Percentiles rank a stretch among this genome's conserved stretches.
phyloP scores from a whole-genome alignment of 169 alveolate genomes.

The Cryptosporidium parvum region DNA sequence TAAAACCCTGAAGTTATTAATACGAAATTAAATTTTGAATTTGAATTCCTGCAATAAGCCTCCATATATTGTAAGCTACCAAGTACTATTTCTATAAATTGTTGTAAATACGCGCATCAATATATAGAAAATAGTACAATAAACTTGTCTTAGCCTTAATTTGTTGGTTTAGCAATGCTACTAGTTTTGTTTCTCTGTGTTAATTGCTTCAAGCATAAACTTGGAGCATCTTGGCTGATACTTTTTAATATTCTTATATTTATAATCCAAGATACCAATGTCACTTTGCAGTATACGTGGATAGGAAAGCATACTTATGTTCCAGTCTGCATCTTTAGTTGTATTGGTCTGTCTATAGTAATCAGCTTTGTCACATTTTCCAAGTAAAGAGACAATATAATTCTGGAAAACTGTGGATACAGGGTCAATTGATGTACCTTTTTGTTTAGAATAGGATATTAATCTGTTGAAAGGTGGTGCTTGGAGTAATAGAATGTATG shows the following conservation, averaged over 20 bases:
- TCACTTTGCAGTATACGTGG: constrained; percentile 28
- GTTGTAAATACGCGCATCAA: no score
- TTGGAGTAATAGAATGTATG: constrained; percentile 52
- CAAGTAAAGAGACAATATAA: neutral
- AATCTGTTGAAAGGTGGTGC: constrained; percentile 70
- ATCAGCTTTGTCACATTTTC: neutral
- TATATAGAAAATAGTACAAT: no score
- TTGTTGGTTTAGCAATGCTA: neutral
- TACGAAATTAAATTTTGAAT: neutral
- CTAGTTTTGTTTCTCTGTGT: neutral
- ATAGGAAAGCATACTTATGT: constrained; percentile 23
- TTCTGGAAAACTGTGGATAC: neutral
- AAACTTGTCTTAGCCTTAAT: neutral
- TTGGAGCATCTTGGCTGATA: constrained; percentile 66
- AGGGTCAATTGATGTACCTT: neutral
- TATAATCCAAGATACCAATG: constrained; percentile 16
- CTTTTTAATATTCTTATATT: neutral
- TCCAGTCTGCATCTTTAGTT: neutral
- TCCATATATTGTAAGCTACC: no score
- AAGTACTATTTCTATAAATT: no score
- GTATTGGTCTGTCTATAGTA: neutral
- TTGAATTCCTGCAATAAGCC: neutral
- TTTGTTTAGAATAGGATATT: neutral
- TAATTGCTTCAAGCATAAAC: constrained; percentile 7
- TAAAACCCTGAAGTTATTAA: no score